Conservation (phyloP, 1,284 basidiomycete species). For the Pascua sp. region DNA sequence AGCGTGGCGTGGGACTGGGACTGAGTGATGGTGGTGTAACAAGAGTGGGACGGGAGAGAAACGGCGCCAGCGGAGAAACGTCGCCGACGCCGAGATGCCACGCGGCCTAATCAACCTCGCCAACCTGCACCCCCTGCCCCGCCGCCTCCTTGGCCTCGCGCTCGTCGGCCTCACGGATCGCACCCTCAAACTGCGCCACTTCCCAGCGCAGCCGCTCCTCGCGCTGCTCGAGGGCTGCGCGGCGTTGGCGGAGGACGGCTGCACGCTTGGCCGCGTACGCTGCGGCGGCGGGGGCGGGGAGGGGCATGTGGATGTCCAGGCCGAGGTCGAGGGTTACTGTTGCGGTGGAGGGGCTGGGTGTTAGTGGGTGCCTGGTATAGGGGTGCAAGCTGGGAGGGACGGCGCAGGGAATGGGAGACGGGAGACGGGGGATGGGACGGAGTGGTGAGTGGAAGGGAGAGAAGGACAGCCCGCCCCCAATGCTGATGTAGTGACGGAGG, state of each 20-base stretch:
- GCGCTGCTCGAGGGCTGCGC: constrained; percentile 15
- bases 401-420: neutral
- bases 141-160: neutral
- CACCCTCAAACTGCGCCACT: constrained; percentile 25
- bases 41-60: no score
- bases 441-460: neutral
- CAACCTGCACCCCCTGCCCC: no score
- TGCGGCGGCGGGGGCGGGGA: constrained; percentile 20
- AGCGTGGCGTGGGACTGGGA: no score
- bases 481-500: no score
- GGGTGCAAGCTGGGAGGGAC: no score
- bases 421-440: neutral
- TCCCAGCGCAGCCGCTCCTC: constrained; percentile 35
- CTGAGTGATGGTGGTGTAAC: no score
- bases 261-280: constrained; percentile 22
- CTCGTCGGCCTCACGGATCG: neutral
- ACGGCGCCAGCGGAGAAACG: no score
- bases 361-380: neutral
- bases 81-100: no score
- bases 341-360: constrained; percentile 20
- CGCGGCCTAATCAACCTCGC: no score
- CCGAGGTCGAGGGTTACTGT: constrained; percentile 35
- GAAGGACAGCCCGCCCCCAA: no score
- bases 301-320: constrained; percentile 33
- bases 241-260: constrained; percentile 23